Conservation (phyloP, 2,329 filamentous ascomycete genomes). For the Colletotrichum sp. region DNA sequence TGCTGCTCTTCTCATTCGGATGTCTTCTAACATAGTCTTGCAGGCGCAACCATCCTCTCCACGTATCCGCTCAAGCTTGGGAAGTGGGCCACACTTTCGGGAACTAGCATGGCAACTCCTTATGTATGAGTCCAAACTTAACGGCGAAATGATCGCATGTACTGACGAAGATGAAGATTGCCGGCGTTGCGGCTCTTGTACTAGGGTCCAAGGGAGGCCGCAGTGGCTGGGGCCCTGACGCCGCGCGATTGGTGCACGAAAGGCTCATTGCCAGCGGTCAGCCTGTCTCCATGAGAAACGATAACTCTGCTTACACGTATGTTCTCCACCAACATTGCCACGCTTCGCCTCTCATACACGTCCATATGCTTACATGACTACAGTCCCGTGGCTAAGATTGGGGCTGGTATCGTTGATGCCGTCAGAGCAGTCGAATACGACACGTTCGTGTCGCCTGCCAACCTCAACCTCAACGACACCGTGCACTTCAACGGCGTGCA, state of each 20-base stretch:
- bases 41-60: background rate
- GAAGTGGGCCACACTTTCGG: constrained; percentile 19
- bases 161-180: constrained; percentile 29
- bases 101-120: constrained; percentile 54
- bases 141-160: background rate
- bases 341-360: background rate
- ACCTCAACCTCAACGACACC: constrained; percentile 49
- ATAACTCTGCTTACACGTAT: background rate
- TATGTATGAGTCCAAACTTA: constrained; percentile 23
- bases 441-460: constrained; percentile 37
- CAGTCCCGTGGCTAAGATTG: constrained; percentile 27
- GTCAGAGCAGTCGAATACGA: constrained; percentile 41
- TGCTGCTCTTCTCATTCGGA: background rate
- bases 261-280: constrained; percentile 25
- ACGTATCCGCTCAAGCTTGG: background rate
- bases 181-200: constrained; percentile 42
- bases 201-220: constrained; percentile 35
- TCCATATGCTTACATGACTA: constrained; percentile 16
- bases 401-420: constrained; percentile 46
- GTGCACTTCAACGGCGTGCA: constrained; percentile 35
- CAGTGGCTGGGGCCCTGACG: constrained; percentile 22
- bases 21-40: background rate
- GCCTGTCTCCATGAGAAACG: background rate
- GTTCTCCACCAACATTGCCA: background rate
- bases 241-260: constrained; percentile 30